Conservation (phyloP, 352 stramenopile genomes). For the Globisporangium nunn region DNA sequence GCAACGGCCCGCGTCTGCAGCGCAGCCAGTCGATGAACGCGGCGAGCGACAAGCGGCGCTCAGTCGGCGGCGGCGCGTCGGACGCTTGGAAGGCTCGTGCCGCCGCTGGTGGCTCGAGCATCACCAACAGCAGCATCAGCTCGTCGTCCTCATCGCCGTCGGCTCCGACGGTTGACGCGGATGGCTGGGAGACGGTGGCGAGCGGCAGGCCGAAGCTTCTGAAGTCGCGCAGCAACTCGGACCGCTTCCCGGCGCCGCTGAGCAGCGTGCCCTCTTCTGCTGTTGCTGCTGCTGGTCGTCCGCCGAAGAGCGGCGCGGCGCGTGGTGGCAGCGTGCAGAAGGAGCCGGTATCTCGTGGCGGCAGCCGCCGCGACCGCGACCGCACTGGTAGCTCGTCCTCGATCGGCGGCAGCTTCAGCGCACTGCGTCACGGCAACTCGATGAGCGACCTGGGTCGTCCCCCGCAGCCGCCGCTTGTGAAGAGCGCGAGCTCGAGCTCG, state of each 20-base stretch:
- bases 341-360: slow-evolving; percentile 11
- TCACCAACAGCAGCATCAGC: neutral
- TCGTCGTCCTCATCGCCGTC: slow-evolving; percentile 8
- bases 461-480: slow-evolving; percentile 16
- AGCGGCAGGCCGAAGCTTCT: slow-evolving; percentile 43
- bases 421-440: slow-evolving; percentile 12
- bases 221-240: slow-evolving; percentile 58
- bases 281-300: slow-evolving; percentile 17
- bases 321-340: slow-evolving; percentile 17
- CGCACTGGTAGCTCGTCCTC: slow-evolving; percentile 54
- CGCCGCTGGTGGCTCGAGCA: neutral
- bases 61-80: slow-evolving; percentile 30
- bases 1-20: slow-evolving; percentile 33
- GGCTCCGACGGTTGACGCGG: slow-evolving; percentile 29
- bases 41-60: slow-evolving; percentile 34
- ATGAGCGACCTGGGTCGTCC: slow-evolving; percentile 21
- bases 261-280: neutral
- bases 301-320: slow-evolving; percentile 22
- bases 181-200: slow-evolving; percentile 72
- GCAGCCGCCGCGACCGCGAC: slow-evolving; percentile 32
- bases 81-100: slow-evolving; percentile 59
- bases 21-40: slow-evolving; percentile 61
- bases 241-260: slow-evolving; percentile 28
- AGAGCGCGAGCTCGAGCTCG: slow-evolving; percentile 8
- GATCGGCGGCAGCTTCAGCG: slow-evolving; percentile 7